Evolutionary conservation across 2,329 filamentous ascomycete species (phyloP).

Genomic region (Cytospora mali): DNA sequence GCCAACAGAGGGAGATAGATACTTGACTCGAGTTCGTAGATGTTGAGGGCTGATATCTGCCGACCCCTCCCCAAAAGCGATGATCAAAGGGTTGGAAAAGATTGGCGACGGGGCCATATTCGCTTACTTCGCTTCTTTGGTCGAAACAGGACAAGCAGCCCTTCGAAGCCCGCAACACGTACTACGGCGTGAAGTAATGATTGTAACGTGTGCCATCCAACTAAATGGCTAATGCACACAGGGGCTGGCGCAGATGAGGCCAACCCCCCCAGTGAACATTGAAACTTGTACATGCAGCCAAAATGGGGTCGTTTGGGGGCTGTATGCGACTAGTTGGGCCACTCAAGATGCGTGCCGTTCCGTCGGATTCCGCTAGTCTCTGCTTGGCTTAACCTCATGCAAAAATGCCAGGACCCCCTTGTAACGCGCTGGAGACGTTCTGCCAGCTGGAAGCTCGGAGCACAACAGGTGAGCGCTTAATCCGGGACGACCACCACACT

Average conservation of each 20-base stretch:
- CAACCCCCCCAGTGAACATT: constrained; percentile 14
- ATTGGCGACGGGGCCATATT: not conserved
- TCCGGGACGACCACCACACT: constrained; percentile 1
- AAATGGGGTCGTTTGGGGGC: constrained; percentile 5
- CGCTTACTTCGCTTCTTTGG: not conserved
- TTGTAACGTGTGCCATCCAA: not conserved
- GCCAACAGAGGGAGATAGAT: constrained; percentile 8
- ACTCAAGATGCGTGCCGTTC: constrained; percentile 9
- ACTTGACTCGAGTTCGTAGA: not conserved
- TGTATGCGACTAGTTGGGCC: constrained; percentile 9
- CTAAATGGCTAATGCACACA: not conserved
- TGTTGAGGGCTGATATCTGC: not conserved
- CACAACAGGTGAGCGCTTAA: constrained; percentile 22
- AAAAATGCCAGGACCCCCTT: not conserved
- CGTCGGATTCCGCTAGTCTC: constrained; percentile 15
- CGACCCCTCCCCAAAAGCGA: not conserved
- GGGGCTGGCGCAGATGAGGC: constrained; percentile 2
- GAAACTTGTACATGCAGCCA: constrained; percentile 7
- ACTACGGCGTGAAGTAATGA: not conserved
- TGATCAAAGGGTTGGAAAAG: not conserved
- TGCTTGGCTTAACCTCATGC: not conserved
- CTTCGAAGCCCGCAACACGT: not conserved
- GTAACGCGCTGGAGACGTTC: not conserved
- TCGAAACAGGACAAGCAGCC: not conserved
- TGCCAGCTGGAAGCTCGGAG: not conserved